Evolutionary conservation across 352 stramenopile species (phyloP), one percentile per base, ranked within the genome.

Genomic region (Vaucheria bursata): DNA sequence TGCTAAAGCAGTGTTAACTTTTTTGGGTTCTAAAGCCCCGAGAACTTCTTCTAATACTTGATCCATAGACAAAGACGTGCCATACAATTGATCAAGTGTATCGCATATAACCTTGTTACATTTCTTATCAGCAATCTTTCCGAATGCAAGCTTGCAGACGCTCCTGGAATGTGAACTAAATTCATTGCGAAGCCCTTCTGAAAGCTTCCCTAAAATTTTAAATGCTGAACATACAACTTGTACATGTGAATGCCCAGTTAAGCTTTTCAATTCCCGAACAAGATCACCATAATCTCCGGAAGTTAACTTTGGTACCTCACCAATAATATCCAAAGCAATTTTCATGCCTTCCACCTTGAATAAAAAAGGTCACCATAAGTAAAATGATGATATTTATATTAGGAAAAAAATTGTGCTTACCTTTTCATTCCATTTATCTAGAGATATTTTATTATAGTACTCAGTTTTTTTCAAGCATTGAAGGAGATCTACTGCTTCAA

Each of bases 81-180:
- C 71, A 70, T 83, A 83, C 6, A 83, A 37, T 50, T 69, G 72
- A 66, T 83, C 78, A 49, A 83, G 78, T 39, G 72, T 76, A 31
- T 70, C 72, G 45, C 78, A 77, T 25, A 81, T 65, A 29, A 52
- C 38, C 29, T 39, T 64, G 12, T 59, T 71, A 52, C 78, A 83
- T 33, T 81, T 81, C 73, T 83, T 83, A 53, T 83, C 78, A 66
- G 73, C 69, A 18, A 83, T 67, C 50, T 83, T 83, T n/a, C 49
- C 36, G 36, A 79, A 53, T 73, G 74, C 78, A 32, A 74, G 32
- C 3, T 71, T 67, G 38, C 74, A 40, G 38, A 81, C 66, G 50
- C 78, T 71, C 29, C 65, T 70, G 18, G 64, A 75, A 32, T 81
- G 80, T n/a, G 53, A 66, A 12, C 65, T 37, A 29, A 83, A 83